Conservation (phyloP, 1,284 basidiomycete species). For the Coniferiporia sulphurascens region DNA sequence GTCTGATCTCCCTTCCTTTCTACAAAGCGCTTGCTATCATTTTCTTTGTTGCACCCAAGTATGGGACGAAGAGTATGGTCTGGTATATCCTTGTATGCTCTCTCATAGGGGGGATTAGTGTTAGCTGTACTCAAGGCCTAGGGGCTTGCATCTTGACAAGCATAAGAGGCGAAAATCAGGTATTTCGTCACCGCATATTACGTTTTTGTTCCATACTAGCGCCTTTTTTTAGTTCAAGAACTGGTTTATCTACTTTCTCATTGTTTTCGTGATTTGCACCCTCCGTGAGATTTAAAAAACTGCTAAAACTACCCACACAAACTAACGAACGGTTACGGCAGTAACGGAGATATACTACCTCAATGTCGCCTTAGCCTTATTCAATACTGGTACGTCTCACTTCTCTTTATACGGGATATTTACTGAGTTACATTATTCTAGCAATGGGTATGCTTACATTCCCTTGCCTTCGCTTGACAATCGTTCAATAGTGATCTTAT, state of each 20-base stretch:
- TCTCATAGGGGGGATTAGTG: slow-evolving; percentile 94
- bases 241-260: slow-evolving; percentile 86
- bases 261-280: slow-evolving; percentile 83
- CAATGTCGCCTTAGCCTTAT: slow-evolving; percentile 94
- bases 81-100: slow-evolving; percentile 95
- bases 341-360: slow-evolving; percentile 94
- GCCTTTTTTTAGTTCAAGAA: slow-evolving; percentile 51
- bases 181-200: slow-evolving; percentile 26
- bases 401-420: slow-evolving; percentile 17
- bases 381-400: slow-evolving; percentile 71
- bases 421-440: slow-evolving; percentile 25
- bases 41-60: slow-evolving; percentile 80
- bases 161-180: slow-evolving; percentile 84
- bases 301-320: slow-evolving; percentile 16
- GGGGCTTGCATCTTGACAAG: slow-evolving; percentile 88
- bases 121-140: slow-evolving; percentile 93
- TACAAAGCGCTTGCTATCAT: slow-evolving; percentile 57
- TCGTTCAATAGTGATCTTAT: slow-evolving; percentile 23
- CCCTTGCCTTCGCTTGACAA: slow-evolving; percentile 21
- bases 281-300: slow-evolving; percentile 45
- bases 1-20: background rate
- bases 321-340: slow-evolving; percentile 25
- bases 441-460: slow-evolving; percentile 65
- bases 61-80: slow-evolving; percentile 92
- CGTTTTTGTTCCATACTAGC: slow-evolving; percentile 5